Evolutionary conservation across 1,284 basidiomycete genomes (phyloP).

Genomic region (Tranzscheliella williamsii): DNA sequence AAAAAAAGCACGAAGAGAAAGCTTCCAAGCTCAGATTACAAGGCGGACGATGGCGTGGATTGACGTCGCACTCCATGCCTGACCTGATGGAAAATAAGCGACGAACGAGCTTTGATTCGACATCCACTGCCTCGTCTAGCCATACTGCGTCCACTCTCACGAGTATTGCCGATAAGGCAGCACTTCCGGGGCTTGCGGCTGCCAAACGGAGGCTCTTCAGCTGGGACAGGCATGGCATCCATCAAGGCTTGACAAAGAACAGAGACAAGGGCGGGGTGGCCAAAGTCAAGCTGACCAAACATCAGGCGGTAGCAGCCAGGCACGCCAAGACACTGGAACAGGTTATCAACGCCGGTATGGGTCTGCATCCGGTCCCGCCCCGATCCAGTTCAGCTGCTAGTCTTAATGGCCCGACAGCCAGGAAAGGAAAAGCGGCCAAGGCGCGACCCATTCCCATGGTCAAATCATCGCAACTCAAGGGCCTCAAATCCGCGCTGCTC

Average conservation of each 20-base stretch:
- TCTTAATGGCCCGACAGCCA: background rate
- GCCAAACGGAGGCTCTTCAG: constrained; percentile 29
- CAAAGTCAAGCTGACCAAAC: constrained; percentile 42
- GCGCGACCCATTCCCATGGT: constrained; percentile 21
- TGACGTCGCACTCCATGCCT: constrained; percentile 24
- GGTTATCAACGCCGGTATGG: constrained; percentile 49
- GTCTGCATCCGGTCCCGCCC: constrained; percentile 23
- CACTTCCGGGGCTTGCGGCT: constrained; percentile 1
- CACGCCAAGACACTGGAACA: constrained; percentile 51
- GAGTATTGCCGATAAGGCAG: background rate
- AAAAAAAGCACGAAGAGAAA: constrained; percentile 1
- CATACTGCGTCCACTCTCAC: background rate
- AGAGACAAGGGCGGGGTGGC: constrained; percentile 22
- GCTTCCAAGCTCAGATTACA: background rate
- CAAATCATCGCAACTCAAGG: constrained; percentile 33
- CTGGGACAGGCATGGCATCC: constrained; percentile 37
- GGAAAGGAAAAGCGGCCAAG: constrained; percentile 19
- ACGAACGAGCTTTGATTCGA: constrained; percentile 16
- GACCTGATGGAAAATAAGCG: constrained; percentile 6
- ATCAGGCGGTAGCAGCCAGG: constrained; percentile 40
- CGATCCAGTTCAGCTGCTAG: constrained; percentile 10
- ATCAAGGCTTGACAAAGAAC: background rate
- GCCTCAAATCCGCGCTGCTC: constrained; percentile 47
- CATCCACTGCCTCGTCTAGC: background rate
- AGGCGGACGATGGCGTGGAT: constrained; percentile 9